These are phyloP conservation scores for Hemisphaericaspora xylofermentans DNA, from an alignment of 1,139 yeast genomes.

Conservation along the genomic window DNA sequence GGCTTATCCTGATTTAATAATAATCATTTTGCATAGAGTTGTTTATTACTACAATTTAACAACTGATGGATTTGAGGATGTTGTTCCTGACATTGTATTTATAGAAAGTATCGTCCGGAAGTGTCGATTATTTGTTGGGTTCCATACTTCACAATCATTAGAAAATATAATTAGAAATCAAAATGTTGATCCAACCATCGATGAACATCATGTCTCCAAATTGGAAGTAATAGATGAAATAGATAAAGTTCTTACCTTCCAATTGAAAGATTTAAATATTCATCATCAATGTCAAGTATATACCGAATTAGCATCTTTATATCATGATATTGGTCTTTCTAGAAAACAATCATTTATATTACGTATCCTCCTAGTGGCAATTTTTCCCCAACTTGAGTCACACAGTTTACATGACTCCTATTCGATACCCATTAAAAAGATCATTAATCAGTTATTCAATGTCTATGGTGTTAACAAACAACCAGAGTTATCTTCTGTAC, in stretches of 20 bases:
- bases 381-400: constrained; percentile 43
- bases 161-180: constrained; percentile 20
- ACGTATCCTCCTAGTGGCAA: constrained; percentile 54
- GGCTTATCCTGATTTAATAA: constrained; percentile 50
- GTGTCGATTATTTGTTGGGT: constrained; percentile 57
- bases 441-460: constrained; percentile 40
- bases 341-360: constrained; percentile 73
- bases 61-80: constrained; percentile 62
- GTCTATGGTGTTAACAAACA: constrained; percentile 41
- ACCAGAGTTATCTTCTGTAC: constrained; percentile 26
- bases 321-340: constrained; percentile 56
- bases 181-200: constrained; percentile 24
- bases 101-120: constrained; percentile 70
- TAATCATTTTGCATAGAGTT: constrained; percentile 43
- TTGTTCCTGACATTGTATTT: constrained; percentile 79
- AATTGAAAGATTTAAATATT: constrained; percentile 43
- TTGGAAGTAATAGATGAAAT: constrained; percentile 52
- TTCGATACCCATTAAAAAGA: constrained; percentile 20
- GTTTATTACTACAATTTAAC: constrained; percentile 61
- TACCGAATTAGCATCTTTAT: constrained; percentile 64
- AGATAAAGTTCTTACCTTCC: constrained; percentile 43
- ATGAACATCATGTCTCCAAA: constrained; percentile 15
- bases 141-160: constrained; percentile 42
- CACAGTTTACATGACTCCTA: not conserved
- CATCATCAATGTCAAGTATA: constrained; percentile 62